A percentile compares a stretch with the other conserved stretches of the same genome.
phyloP scores from a whole-genome alignment of 2,329 filamentous ascomycete species.

The Monosporascus sp. region DNA sequence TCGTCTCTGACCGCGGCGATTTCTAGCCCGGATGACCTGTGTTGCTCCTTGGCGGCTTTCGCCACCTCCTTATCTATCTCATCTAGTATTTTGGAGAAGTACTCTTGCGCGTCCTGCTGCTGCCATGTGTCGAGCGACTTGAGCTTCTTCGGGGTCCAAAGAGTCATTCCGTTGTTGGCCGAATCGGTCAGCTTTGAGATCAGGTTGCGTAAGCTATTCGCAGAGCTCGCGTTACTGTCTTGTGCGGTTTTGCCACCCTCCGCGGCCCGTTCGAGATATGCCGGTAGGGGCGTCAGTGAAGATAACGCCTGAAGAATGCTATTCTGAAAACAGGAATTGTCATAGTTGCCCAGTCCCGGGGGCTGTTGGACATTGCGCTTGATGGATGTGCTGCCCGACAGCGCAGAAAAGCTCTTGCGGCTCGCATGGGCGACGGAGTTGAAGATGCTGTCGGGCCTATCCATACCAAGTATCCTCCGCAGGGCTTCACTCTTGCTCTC shows the following conservation, averaged over 20 bases:
- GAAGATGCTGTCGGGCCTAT: conserved; percentile 47
- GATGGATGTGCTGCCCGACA: conserved; percentile 41
- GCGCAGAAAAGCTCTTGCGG: conserved; percentile 47
- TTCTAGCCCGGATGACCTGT: conserved; percentile 36
- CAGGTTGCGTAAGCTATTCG: conserved; percentile 55
- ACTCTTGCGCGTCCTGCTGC: conserved; percentile 97
- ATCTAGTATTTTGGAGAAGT: conserved; percentile 84
- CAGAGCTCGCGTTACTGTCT: conserved; percentile 30
- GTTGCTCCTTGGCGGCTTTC: conserved; percentile 36
- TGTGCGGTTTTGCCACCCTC: conserved; percentile 23
- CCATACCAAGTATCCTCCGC: conserved; percentile 57
- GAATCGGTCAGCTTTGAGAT: conserved; percentile 66
- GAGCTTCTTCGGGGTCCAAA: conserved; percentile 77
- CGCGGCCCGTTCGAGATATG: conserved; percentile 52
- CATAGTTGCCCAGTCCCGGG: conserved; percentile 78
- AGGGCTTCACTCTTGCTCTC: conserved; percentile 61
- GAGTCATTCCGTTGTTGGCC: conserved; percentile 64
- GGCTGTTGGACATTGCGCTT: conserved; percentile 41
- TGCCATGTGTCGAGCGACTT: conserved; percentile 95
- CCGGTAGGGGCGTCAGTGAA: conserved; percentile 63
- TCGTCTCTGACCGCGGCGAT: conserved; percentile 36
- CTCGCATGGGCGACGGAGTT: conserved; percentile 54
- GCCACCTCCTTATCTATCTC: conserved; percentile 74
- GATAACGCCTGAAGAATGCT: conserved; percentile 84
- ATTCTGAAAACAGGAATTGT: conserved; percentile 98